These are phyloP conservation scores for Yamadazyma olivae DNA, from an alignment of 805 yeast genomes.

Conservation along the genomic window DNA sequence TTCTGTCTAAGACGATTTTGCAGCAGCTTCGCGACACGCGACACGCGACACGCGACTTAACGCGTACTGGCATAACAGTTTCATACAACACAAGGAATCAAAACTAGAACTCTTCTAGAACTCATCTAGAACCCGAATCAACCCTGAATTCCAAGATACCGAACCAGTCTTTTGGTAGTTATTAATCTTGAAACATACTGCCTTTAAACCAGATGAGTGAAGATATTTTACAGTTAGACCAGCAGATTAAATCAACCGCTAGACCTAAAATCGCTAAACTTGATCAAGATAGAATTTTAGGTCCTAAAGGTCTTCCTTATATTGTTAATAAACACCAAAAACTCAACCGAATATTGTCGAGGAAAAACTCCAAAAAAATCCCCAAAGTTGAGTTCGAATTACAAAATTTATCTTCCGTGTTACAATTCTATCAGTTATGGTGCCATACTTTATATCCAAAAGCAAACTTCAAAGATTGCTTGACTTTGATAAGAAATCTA, in stretches of 20 bases:
- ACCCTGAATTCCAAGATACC: too few relatives aligned
- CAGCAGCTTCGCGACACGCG: too few relatives aligned
- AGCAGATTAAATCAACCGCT: conserved; percentile 30
- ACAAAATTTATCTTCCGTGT: conserved; percentile 28
- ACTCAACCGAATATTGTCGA: conserved; percentile 22
- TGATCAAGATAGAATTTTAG: conserved; percentile 37
- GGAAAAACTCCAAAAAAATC: conserved; percentile 20
- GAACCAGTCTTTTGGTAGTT: too few relatives aligned
- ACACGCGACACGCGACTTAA: too few relatives aligned
- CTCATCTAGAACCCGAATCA: too few relatives aligned
- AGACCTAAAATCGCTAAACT: conserved; percentile 33
- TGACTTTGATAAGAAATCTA: conserved; percentile 48
- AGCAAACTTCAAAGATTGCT: conserved; percentile 71
- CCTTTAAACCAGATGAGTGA: conserved; percentile 24
- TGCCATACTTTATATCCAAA: conserved; percentile 66
- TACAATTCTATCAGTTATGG: conserved; percentile 45
- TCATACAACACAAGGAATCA: too few relatives aligned
- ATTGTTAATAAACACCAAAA: conserved; percentile 28
- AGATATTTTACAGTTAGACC: conserved; percentile 20
- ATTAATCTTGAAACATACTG: too few relatives aligned
- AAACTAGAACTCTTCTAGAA: too few relatives aligned
- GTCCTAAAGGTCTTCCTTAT: conserved; percentile 31
- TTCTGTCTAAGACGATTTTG: too few relatives aligned
- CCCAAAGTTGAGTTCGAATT: conserved; percentile 14
- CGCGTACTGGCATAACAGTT: too few relatives aligned